Evolutionary conservation across 2,329 filamentous ascomycete genomes (phyloP).

Genomic region (Aspergillus intermedius): DNA sequence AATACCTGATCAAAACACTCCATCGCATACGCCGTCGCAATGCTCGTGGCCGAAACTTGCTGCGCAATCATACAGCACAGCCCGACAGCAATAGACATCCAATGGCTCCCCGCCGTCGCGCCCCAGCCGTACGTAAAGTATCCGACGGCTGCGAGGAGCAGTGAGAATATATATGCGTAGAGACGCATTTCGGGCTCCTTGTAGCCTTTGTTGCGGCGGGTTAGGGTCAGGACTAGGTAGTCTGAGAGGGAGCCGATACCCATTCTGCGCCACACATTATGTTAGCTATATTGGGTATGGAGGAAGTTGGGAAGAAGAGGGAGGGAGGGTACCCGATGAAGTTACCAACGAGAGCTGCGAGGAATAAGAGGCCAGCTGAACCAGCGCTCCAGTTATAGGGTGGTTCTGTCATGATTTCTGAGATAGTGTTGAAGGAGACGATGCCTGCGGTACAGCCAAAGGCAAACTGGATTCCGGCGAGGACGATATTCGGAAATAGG

Average conservation of each 20-base stretch:
- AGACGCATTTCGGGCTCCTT: slow-evolving; percentile 36
- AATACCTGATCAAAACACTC: slow-evolving; percentile 33
- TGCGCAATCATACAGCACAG: slow-evolving; percentile 36
- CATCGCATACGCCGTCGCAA: slow-evolving; percentile 39
- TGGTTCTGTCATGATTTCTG: slow-evolving; percentile 30
- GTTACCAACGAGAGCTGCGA: slow-evolving; percentile 28
- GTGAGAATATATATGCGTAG: slow-evolving; percentile 27
- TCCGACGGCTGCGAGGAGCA: slow-evolving; percentile 27
- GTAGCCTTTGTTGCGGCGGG: slow-evolving; percentile 28
- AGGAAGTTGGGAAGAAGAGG: not conserved
- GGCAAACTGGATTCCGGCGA: slow-evolving; percentile 35
- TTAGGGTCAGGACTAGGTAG: slow-evolving; percentile 25
- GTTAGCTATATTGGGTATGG: not conserved
- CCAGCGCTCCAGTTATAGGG: slow-evolving; percentile 32
- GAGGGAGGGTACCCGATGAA: slow-evolving; percentile 20
- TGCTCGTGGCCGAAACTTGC: slow-evolving; percentile 34
- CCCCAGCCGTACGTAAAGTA: slow-evolving; percentile 38
- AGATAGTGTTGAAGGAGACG: slow-evolving; percentile 35
- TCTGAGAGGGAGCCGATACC: slow-evolving; percentile 29
- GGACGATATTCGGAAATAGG: slow-evolving; percentile 34
- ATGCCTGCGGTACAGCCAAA: slow-evolving; percentile 38
- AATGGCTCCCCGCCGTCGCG: slow-evolving; percentile 27
- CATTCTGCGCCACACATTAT: slow-evolving; percentile 32
- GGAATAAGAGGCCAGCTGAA: slow-evolving; percentile 25
- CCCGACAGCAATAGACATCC: slow-evolving; percentile 31